Conservation (phyloP, 768 basidiomycete genomes). For the Russula abietina region DNA sequence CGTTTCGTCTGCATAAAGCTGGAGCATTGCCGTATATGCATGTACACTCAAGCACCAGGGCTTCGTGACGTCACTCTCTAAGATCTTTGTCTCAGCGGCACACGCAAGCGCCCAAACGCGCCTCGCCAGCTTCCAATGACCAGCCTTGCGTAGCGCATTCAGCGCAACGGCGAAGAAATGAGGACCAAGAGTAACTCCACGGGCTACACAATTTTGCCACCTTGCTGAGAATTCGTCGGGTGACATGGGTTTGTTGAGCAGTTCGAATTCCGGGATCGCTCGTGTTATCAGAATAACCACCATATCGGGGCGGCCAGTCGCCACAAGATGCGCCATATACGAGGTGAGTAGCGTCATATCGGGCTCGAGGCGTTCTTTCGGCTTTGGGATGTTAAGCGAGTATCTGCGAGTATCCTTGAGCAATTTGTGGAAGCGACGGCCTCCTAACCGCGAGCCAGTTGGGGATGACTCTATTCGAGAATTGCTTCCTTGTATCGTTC, state of each 20-base stretch:
- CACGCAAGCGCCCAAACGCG: slow-evolving; percentile 59
- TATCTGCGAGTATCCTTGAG: slow-evolving; percentile 11
- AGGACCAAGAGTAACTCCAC: slow-evolving; percentile 43
- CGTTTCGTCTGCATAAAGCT: slow-evolving; percentile 49
- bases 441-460: background rate
- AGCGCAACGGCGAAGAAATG: slow-evolving; percentile 53
- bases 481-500: background rate
- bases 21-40: slow-evolving; percentile 69
- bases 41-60: slow-evolving; percentile 64
- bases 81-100: slow-evolving; percentile 50
- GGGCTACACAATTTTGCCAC: slow-evolving; percentile 4
- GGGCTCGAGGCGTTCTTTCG: slow-evolving; percentile 26
- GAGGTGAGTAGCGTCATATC: slow-evolving; percentile 47
- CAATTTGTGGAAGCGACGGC: background rate
- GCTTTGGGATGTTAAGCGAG: slow-evolving; percentile 21
- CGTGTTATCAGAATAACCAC: slow-evolving; percentile 46
- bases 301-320: slow-evolving; percentile 41
- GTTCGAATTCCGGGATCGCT: slow-evolving; percentile 49
- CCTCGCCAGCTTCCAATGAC: slow-evolving; percentile 50
- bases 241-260: background rate
- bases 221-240: background rate
- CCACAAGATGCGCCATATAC: slow-evolving; percentile 47
- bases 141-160: slow-evolving; percentile 53
- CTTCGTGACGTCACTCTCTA: slow-evolving; percentile 32
- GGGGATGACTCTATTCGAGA: background rate